These are phyloP conservation scores for Komagataella kurtzmanii DNA, from an alignment of 805 yeast species.

Conservation along the genomic window DNA sequence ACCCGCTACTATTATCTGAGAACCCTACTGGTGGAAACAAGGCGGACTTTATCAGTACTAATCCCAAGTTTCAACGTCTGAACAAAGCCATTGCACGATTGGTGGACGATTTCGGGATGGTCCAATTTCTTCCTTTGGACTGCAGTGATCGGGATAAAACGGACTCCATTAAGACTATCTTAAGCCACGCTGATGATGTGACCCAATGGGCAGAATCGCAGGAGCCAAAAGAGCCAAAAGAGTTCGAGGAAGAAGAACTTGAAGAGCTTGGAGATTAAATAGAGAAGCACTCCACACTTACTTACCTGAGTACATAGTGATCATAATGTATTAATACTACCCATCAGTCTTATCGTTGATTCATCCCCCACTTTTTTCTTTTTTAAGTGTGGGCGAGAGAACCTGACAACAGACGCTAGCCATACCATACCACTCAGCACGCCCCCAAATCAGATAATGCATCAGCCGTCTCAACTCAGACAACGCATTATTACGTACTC, in stretches of 20 bases:
- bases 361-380: no score
- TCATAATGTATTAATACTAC: neutral
- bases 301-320: neutral
- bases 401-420: no score
- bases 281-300: neutral
- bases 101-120: constrained; percentile 98
- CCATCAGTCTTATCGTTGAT: neutral
- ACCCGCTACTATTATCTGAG: constrained; percentile 60
- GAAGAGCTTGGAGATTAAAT: neutral
- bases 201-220: constrained; percentile 97
- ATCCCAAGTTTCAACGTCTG: constrained; percentile 52
- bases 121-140: constrained; percentile 86
- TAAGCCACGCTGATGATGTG: constrained; percentile 89
- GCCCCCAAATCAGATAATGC: neutral
- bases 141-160: constrained; percentile 44
- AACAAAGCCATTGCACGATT: constrained; percentile 77
- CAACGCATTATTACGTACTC: neutral
- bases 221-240: constrained; percentile 93
- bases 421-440: no score
- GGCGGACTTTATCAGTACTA: constrained; percentile 12
- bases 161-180: constrained; percentile 65
- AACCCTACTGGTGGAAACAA: constrained; percentile 17
- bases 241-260: constrained; percentile 45
- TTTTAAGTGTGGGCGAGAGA: no score
- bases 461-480: neutral